Evolutionary conservation across 495 filamentous ascomycete species (phyloP).

Genomic region (Hapsidospora chrysogenum): DNA sequence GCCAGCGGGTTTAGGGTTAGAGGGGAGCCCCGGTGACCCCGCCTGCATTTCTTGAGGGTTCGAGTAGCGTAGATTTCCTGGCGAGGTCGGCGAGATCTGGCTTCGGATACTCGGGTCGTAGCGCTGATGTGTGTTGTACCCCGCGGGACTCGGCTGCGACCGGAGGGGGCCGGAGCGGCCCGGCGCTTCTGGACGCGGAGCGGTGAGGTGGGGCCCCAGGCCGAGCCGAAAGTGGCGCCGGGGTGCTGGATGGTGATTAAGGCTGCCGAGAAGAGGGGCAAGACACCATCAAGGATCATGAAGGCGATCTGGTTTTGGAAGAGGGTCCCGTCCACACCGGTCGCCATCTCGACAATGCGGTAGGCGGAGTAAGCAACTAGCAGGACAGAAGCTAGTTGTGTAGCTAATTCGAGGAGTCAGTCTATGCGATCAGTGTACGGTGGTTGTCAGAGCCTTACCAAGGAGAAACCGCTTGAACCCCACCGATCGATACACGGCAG

Average conservation of each 20-base stretch:
- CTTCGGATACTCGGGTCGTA: constrained; percentile 2
- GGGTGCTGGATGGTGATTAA: constrained; percentile 10
- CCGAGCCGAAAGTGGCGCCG: constrained; percentile 11
- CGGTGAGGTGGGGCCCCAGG: constrained; percentile 15
- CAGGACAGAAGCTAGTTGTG: constrained; percentile 12
- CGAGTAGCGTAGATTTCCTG: background rate
- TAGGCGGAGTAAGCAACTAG: constrained; percentile 18
- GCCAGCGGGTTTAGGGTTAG: background rate
- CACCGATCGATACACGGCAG: constrained; percentile 14
- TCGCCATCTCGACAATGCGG: constrained; percentile 15
- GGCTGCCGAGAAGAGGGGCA: constrained; percentile 15
- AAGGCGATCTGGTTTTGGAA: constrained; percentile 12
- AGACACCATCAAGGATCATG: constrained; percentile 19
- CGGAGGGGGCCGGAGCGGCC: background rate
- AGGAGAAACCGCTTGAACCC: constrained; percentile 18
- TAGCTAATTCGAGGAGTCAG: constrained; percentile 7
- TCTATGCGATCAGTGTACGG: background rate
- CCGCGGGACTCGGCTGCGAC: background rate
- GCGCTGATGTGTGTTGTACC: background rate
- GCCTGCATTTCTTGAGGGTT: background rate
- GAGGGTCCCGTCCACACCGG: constrained; percentile 9
- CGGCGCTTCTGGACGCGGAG: constrained; percentile 1
- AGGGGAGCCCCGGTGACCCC: background rate
- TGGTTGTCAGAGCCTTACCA: constrained; percentile 9
- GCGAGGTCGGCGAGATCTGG: constrained; percentile 1